phyloP scores from a whole-genome alignment of 805 yeast species.

The Nadsonia fulvescens region DNA sequence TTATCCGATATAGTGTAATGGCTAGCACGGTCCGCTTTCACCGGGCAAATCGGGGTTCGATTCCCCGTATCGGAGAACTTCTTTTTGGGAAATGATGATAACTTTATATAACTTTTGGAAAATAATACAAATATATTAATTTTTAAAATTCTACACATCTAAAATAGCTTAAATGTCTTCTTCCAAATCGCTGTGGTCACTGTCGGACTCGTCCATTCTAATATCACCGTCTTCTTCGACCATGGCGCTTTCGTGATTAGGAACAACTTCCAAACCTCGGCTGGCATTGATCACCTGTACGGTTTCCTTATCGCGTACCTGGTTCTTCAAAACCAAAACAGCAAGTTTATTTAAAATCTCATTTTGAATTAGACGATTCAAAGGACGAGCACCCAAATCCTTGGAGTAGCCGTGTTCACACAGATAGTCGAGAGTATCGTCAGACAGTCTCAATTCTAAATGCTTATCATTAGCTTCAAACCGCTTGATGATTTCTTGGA shows the following conservation, averaged over 20 bases:
- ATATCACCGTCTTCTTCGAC: conserved; percentile 46
- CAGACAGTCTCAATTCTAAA: conserved; percentile 52
- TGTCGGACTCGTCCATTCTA: no score
- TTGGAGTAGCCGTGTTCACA: conserved; percentile 77
- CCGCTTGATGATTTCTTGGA: conserved; percentile 69
- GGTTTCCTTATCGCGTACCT: conserved; percentile 71
- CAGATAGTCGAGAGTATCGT: conserved; percentile 63
- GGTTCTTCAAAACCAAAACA: conserved; percentile 67
- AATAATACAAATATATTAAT: no score
- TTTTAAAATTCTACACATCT: no score
- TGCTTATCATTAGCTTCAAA: conserved; percentile 72
- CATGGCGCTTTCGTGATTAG: conserved; percentile 60
- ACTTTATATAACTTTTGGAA: no score
- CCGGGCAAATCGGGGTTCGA: no score
- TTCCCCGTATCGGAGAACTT: no score
- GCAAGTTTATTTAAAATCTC: conserved; percentile 82
- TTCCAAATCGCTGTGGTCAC: no score
- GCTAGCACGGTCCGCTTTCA: no score
- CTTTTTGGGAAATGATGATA: no score
- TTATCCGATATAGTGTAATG: no score
- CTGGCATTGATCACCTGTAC: conserved; percentile 42
- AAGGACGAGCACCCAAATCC: conserved; percentile 93
- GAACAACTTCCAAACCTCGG: conserved; percentile 59
- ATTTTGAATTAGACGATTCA: conserved; percentile 70
- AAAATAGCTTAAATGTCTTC: no score